These are phyloP conservation scores for Chenopodium album DNA, from an alignment of 148 eudicot species.

Conservation along the genomic window DNA sequence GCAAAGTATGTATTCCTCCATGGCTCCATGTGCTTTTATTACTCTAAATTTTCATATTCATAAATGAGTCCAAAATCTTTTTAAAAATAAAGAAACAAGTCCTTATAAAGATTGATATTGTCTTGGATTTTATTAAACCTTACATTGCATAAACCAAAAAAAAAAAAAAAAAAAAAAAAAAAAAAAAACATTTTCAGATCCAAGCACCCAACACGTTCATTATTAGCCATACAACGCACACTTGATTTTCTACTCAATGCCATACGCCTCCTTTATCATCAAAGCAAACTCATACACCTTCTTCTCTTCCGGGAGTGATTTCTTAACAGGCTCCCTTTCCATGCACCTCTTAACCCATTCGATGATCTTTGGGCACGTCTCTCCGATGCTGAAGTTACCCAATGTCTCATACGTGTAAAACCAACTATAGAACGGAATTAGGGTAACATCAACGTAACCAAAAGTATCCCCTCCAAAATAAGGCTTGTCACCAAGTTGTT, in stretches of 20 bases:
- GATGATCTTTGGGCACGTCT: slow-evolving; percentile 37
- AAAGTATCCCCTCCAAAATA: slow-evolving; percentile 50
- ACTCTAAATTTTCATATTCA: no score
- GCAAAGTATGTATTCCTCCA: no score
- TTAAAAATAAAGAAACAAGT: no score
- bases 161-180: no score
- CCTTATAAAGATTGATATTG: no score
- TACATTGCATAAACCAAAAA: no score
- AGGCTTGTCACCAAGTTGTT: slow-evolving; percentile 39
- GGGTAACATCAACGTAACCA: slow-evolving; percentile 39
- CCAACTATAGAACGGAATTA: slow-evolving; percentile 40
- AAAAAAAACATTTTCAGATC: no score
- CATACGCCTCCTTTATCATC: slow-evolving; percentile 11
- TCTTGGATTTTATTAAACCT: no score
- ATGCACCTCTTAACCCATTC: slow-evolving; percentile 47
- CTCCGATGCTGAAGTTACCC: slow-evolving; percentile 35
- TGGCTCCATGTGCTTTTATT: no score
- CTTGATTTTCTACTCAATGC: neutral
- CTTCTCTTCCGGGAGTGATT: slow-evolving; percentile 25
- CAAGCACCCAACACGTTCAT: no score
- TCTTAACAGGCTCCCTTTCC: slow-evolving; percentile 45
- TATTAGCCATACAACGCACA: no score
- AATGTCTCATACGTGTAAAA: slow-evolving; percentile 36
- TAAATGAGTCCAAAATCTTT: no score
- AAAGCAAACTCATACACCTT: slow-evolving; percentile 18